A percentile compares a stretch with the other conserved stretches of the same genome.
Conservation (phyloP, 1,139 yeast species). For the Debaryomycetaceae sp. region DNA sequence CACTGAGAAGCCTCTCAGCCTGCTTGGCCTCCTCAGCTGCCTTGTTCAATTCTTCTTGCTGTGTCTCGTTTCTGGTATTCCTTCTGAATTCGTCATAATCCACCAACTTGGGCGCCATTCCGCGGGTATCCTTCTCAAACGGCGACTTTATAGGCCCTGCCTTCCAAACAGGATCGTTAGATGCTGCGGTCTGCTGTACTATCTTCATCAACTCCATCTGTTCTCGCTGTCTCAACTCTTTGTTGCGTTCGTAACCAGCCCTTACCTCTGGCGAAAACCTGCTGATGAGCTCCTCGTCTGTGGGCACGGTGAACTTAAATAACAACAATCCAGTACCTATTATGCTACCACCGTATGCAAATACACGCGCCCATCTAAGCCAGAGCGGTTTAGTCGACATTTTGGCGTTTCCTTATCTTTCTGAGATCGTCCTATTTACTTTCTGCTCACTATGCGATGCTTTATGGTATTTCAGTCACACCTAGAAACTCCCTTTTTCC, state of each 20-base stretch:
- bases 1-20: slow-evolving; percentile 26
- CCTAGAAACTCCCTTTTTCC: too few relatives aligned
- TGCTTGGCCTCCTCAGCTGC: slow-evolving; percentile 30
- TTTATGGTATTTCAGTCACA: too few relatives aligned
- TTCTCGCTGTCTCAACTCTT: slow-evolving; percentile 60
- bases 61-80: slow-evolving; percentile 42
- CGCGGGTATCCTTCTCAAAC: slow-evolving; percentile 44
- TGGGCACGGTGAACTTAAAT: slow-evolving; percentile 72
- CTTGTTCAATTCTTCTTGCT: slow-evolving; percentile 42
- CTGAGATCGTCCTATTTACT: background rate
- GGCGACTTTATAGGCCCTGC: slow-evolving; percentile 70
- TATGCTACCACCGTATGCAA: slow-evolving; percentile 55
- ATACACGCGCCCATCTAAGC: slow-evolving; percentile 61
- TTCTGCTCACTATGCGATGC: too few relatives aligned
- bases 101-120: slow-evolving; percentile 37
- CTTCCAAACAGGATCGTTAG: slow-evolving; percentile 78
- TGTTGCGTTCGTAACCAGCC: slow-evolving; percentile 69
- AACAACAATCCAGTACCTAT: slow-evolving; percentile 65
- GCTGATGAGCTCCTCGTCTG: slow-evolving; percentile 75
- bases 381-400: slow-evolving; percentile 37
- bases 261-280: slow-evolving; percentile 79
- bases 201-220: slow-evolving; percentile 65
- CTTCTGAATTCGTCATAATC: slow-evolving; percentile 50
- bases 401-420: background rate
- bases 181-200: slow-evolving; percentile 56